These are phyloP conservation scores for Fraxinus excelsior DNA, from an alignment of 257 asterid species.

Conservation along the genomic window DNA sequence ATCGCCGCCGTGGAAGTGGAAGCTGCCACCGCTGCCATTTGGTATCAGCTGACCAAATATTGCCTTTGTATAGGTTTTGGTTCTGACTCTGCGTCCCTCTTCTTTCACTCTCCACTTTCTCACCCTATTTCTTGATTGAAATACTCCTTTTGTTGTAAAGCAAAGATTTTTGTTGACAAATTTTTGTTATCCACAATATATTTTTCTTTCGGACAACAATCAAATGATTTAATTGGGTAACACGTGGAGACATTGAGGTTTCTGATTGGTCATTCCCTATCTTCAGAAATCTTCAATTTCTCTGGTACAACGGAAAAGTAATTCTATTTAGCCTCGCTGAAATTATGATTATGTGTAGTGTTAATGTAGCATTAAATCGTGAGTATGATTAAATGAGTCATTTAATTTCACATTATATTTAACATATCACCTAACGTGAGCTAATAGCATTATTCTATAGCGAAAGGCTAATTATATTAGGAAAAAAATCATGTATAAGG, in stretches of 20 bases:
- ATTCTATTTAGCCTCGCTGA: too few species aligned
- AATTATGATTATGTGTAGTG: too few species aligned
- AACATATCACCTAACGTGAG: too few species aligned
- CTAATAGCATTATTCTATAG: too few species aligned
- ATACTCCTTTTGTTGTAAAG: background rate
- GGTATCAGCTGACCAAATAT: background rate
- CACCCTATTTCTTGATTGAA: background rate
- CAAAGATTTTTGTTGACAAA: background rate
- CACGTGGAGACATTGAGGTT: background rate
- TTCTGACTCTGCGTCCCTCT: background rate
- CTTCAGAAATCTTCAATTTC: background rate
- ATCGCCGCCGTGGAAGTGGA: constrained; percentile 4
- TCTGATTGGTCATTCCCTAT: background rate
- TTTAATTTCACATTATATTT: too few species aligned
- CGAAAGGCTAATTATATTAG: too few species aligned
- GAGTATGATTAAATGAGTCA: too few species aligned
- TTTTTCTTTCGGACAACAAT: background rate
- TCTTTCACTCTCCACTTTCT: background rate
- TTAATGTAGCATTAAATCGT: too few species aligned
- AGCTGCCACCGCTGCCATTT: constrained; percentile 14
- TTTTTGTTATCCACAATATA: constrained; percentile 1
- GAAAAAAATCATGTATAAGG: too few species aligned
- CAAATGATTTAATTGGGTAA: background rate
- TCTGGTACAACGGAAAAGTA: too few species aligned
- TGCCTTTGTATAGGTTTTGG: background rate